Percentiles rank a stretch among this genome's conserved stretches.
Evolutionary conservation across 768 basidiomycete genomes (phyloP).

Genomic region (Mycena galopus): DNA sequence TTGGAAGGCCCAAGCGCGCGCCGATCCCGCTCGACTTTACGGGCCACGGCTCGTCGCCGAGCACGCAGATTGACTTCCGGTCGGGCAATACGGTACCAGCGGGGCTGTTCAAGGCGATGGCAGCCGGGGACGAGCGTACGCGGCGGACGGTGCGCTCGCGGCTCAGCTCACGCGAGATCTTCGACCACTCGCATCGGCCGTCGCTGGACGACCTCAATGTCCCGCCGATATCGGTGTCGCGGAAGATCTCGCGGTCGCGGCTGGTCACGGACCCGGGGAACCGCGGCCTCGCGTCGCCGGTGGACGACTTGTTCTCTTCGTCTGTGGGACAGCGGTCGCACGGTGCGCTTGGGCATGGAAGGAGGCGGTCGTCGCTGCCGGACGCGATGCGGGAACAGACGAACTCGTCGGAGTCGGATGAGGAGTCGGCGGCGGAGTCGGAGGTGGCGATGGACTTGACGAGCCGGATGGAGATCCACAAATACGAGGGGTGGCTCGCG

Average conservation of each 20-base stretch:
- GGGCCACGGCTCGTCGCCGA: slow-evolving; percentile 53
- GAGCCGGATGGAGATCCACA: slow-evolving; percentile 69
- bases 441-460: slow-evolving; percentile 66
- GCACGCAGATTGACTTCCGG: slow-evolving; percentile 60
- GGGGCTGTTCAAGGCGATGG: slow-evolving; percentile 86
- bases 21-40: slow-evolving; percentile 85
- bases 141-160: slow-evolving; percentile 82
- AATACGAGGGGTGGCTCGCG: slow-evolving; percentile 72
- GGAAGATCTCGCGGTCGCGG: slow-evolving; percentile 64
- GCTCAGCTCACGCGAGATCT: slow-evolving; percentile 79
- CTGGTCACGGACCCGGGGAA: slow-evolving; percentile 72
- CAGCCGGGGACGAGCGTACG: slow-evolving; percentile 70
- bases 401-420: slow-evolving; percentile 58
- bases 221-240: slow-evolving; percentile 74
- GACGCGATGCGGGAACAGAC: slow-evolving; percentile 63
- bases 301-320: slow-evolving; percentile 59
- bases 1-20: slow-evolving; percentile 67
- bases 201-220: slow-evolving; percentile 85
- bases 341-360: slow-evolving; percentile 48
- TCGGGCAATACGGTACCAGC: slow-evolving; percentile 86
- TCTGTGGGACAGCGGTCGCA: slow-evolving; percentile 35
- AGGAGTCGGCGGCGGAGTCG: slow-evolving; percentile 55
- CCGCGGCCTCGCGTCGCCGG: slow-evolving; percentile 39
- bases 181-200: slow-evolving; percentile 74
- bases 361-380: slow-evolving; percentile 71